Evolutionary conservation across 23 red algal genomes (phyloP).

Genomic region (Cyanidiococcus yangmingshanensis): DNA sequence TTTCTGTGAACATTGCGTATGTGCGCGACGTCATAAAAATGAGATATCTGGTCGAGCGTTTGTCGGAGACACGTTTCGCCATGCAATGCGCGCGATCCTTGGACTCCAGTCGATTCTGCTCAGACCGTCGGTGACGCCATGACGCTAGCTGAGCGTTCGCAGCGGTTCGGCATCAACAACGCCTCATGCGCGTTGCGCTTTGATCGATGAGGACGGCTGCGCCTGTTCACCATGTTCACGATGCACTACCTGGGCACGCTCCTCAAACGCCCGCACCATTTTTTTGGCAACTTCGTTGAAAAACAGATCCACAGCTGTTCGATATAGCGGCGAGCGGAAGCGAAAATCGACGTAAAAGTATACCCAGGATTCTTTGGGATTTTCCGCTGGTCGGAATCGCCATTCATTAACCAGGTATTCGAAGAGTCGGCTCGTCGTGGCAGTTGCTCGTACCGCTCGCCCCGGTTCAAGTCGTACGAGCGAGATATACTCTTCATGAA

Average conservation of each 20-base stretch:
- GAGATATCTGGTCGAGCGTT: too few relatives aligned
- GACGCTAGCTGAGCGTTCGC: too few relatives aligned
- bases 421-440: slow-evolving; percentile 56
- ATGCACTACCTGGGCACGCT: slow-evolving; percentile 12
- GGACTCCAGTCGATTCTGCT: too few relatives aligned
- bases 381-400: slow-evolving; percentile 44
- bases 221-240: not conserved
- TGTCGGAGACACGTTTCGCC: too few relatives aligned
- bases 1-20: too few relatives aligned
- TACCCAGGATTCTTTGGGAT: slow-evolving; percentile 48
- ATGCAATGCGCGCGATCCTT: too few relatives aligned
- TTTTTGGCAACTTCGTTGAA: slow-evolving; percentile 88
- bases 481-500: slow-evolving; percentile 69
- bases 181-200: too few relatives aligned
- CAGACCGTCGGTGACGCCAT: too few relatives aligned
- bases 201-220: too few relatives aligned
- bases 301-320: slow-evolving; percentile 59
- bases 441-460: slow-evolving; percentile 41
- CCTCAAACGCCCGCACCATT: slow-evolving; percentile 92
- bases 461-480: slow-evolving; percentile 46
- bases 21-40: too few relatives aligned
- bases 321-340: slow-evolving; percentile 84
- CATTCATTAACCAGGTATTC: slow-evolving; percentile 97
- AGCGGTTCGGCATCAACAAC: too few relatives aligned
- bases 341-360: slow-evolving; percentile 78